Evolutionary conservation across 2,329 filamentous ascomycete species (phyloP).

Genomic region (Arachnomyces sp.): DNA sequence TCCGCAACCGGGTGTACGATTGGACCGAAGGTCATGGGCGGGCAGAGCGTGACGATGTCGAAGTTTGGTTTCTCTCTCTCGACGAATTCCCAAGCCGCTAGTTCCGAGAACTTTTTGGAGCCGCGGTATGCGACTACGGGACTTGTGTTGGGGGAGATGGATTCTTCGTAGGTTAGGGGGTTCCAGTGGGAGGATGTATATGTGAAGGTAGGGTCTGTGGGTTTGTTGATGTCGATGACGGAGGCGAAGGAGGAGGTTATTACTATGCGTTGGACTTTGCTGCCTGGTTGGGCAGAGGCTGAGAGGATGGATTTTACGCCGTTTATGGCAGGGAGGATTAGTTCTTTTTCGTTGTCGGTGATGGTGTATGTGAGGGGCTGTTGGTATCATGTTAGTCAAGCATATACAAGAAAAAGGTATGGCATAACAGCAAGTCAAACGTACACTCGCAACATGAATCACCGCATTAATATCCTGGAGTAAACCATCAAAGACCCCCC

Average conservation of each 20-base stretch:
- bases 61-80: conserved; percentile 39
- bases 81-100: conserved; percentile 26
- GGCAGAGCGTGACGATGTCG: conserved; percentile 39
- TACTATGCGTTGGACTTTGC: conserved; percentile 18
- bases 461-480: conserved; percentile 37
- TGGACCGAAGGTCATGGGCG: conserved; percentile 41
- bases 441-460: conserved; percentile 39
- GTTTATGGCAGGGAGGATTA: conserved; percentile 40
- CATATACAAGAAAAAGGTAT: not conserved
- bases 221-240: conserved; percentile 14
- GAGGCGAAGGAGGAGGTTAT: conserved; percentile 25
- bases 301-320: conserved; percentile 37
- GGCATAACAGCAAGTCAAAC: conserved; percentile 3
- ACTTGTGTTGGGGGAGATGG: conserved; percentile 11
- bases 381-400: not conserved
- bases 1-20: conserved; percentile 32
- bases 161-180: conserved; percentile 23
- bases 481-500: conserved; percentile 29
- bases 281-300: conserved; percentile 17
- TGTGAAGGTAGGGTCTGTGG: conserved; percentile 11
- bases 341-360: conserved; percentile 38
- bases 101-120: conserved; percentile 24
- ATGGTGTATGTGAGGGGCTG: conserved; percentile 39
- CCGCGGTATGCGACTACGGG: conserved; percentile 24
- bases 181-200: conserved; percentile 25